phyloP scores from a whole-genome alignment of 2,329 filamentous ascomycete genomes.

The Phyllosticta ampelicida region DNA sequence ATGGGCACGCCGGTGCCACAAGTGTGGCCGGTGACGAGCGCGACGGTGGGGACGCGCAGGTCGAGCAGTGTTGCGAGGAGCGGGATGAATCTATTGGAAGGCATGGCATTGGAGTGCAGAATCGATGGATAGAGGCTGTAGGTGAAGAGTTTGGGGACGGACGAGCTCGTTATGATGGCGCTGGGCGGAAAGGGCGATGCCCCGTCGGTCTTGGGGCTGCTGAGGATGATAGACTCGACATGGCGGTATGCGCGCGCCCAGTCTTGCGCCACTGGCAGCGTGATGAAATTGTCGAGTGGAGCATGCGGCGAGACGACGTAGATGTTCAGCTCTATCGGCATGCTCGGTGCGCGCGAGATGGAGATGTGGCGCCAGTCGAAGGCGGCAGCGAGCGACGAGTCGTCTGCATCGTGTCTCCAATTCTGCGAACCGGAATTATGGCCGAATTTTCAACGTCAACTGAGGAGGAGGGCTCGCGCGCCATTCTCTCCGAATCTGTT shows the following conservation, averaged over 20 bases:
- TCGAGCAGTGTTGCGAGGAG: constrained; percentile 39
- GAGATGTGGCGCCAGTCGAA: not conserved
- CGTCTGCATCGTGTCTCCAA: not conserved
- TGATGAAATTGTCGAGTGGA: constrained; percentile 44
- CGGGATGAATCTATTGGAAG: constrained; percentile 47
- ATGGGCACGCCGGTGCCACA: constrained; percentile 41
- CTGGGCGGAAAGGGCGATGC: constrained; percentile 12
- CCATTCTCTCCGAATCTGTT: too few relatives aligned
- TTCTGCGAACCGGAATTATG: not conserved
- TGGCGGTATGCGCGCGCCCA: constrained; percentile 41
- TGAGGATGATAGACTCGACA: constrained; percentile 37
- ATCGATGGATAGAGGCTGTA: constrained; percentile 18
- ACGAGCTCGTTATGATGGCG: constrained; percentile 39
- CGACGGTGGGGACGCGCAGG: constrained; percentile 40
- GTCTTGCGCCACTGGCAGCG: constrained; percentile 40
- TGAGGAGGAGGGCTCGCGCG: too few relatives aligned
- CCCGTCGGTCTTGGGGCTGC: constrained; percentile 39
- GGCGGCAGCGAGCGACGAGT: not conserved
- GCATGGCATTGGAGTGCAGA: constrained; percentile 36
- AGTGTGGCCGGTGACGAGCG: constrained; percentile 38
- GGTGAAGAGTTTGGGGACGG: constrained; percentile 41
- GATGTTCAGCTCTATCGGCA: constrained; percentile 20
- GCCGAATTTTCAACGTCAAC: too few relatives aligned
- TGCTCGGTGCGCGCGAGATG: not conserved
- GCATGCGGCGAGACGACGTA: constrained; percentile 46